Evolutionary conservation across 805 yeast species (phyloP), one percentile per base, ranked within the genome.

Genomic region (Wickerhamiella nectarea): DNA sequence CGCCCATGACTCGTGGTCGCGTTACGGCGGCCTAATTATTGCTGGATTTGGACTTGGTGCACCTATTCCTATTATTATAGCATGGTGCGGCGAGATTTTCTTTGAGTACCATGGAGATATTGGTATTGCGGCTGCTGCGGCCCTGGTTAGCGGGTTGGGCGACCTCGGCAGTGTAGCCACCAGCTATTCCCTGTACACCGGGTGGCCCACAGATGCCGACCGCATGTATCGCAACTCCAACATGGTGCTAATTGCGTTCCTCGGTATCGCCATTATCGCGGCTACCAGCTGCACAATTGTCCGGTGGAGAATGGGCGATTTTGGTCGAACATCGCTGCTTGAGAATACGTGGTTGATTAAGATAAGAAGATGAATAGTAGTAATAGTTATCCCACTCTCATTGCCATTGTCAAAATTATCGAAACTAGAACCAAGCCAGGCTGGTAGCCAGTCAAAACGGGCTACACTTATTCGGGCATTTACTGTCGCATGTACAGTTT

Each of bases 31-130:
- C 1, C 67, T 84, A 42, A 67, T 84, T 48, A 76, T 84, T 56
- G 76, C 83, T 6, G 95, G 95, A 0, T 80, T 78, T 52, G 95
- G 95, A 0, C 68, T 84, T 41, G 95, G 95, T 10, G 91, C 94
- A 15, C 85, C 95, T 0, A 93, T 83, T 11, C 94, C 95, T 21
- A 83, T 80, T 31, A 70, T 78, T 53, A 84, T 84, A 94, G 72
- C 94, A 1, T 74, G 82, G 80, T 62, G 86, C 0, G 75, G 87
- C 0, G 86, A 80, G 53, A 78, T 81, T 39, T 79, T 83, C 65
- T 72, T 70, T 6, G 68, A 72, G 9, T 66, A 72, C 39, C 78
- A 84, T 55, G 93, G 93, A 20, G 91, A 83, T 55, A 77, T 84
- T 39, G 95, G 95, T 8, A 68, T 76, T 48, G 94, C 94, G 2